Evolutionary conservation across 768 basidiomycete species (phyloP).

Genomic region (Pulveroboletus sp.): DNA sequence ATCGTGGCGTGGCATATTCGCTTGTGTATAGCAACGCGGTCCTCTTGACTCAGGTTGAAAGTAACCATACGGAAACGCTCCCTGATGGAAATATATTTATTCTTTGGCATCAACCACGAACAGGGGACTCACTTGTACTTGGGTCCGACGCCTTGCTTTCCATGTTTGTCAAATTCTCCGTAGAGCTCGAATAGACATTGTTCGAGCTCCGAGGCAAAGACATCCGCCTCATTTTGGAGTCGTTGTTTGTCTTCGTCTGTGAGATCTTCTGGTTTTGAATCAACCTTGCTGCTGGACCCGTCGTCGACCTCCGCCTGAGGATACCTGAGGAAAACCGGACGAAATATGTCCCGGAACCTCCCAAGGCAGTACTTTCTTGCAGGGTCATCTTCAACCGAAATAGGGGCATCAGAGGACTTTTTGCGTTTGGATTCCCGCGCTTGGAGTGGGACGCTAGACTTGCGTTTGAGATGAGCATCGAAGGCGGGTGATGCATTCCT

Average conservation of each 20-base stretch:
- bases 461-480: slow-evolving; percentile 46
- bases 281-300: slow-evolving; percentile 30
- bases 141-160: slow-evolving; percentile 54
- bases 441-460: slow-evolving; percentile 36
- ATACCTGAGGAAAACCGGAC: slow-evolving; percentile 66
- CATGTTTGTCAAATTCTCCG: slow-evolving; percentile 70
- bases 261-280: slow-evolving; percentile 50
- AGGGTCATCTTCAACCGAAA: slow-evolving; percentile 56
- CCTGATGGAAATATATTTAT: slow-evolving; percentile 37
- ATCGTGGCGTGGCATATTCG: slow-evolving; percentile 68
- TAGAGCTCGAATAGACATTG: slow-evolving; percentile 70
- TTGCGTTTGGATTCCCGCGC: slow-evolving; percentile 45
- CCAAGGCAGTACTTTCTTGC: slow-evolving; percentile 75
- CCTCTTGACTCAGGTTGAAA: slow-evolving; percentile 82
- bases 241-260: slow-evolving; percentile 55
- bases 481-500: slow-evolving; percentile 20
- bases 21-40: slow-evolving; percentile 73
- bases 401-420: slow-evolving; percentile 38
- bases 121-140: slow-evolving; percentile 71
- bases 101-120: not conserved
- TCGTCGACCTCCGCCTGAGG: slow-evolving; percentile 45
- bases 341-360: slow-evolving; percentile 69
- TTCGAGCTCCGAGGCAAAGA: slow-evolving; percentile 71
- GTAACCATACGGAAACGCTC: slow-evolving; percentile 87
- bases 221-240: slow-evolving; percentile 52